Conservation (phyloP, 257 asterid species). For the Rehmannia glutinosa region DNA sequence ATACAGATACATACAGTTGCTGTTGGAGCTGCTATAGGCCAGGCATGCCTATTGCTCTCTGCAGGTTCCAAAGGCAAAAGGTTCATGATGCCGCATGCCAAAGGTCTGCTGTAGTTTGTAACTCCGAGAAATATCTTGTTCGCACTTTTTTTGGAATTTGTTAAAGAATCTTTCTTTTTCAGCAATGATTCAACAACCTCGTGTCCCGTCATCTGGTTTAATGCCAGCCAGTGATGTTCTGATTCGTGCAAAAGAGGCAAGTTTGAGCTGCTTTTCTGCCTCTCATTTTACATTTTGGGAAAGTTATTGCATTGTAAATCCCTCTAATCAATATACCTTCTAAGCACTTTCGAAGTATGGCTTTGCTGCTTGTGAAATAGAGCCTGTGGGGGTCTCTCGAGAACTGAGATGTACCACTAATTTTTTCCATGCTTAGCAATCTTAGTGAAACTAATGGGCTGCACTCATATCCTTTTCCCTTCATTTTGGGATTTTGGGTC, state of each 20-base stretch:
- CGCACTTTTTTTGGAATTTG: constrained; percentile 2
- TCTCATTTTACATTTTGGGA: not conserved
- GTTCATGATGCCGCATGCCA: constrained; percentile 89
- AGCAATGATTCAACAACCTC: constrained; percentile 95
- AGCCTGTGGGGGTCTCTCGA: not conserved
- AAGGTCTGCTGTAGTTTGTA: constrained; percentile 39
- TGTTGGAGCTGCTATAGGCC: constrained; percentile 90
- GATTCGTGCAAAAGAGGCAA: constrained; percentile 86
- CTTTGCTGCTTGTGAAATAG: not conserved
- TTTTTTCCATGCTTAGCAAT: constrained; percentile 9
- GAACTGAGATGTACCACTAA: not conserved
- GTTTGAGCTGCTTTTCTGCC: constrained; percentile 23
- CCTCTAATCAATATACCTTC: not conserved
- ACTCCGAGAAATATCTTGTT: constrained; percentile 5
- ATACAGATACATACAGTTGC: constrained; percentile 77
- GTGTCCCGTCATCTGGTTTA: constrained; percentile 78
- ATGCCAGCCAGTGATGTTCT: constrained; percentile 86
- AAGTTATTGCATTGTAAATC: not conserved
- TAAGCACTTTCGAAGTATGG: not conserved
- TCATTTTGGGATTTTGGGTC: not conserved
- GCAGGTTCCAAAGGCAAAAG: constrained; percentile 89
- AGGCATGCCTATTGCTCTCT: constrained; percentile 88
- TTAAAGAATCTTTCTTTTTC: constrained; percentile 27
- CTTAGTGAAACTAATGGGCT: not conserved
- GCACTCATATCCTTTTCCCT: not conserved